phyloP scores from a whole-genome alignment of 768 basidiomycete species.

The Serendipita vermifera region DNA sequence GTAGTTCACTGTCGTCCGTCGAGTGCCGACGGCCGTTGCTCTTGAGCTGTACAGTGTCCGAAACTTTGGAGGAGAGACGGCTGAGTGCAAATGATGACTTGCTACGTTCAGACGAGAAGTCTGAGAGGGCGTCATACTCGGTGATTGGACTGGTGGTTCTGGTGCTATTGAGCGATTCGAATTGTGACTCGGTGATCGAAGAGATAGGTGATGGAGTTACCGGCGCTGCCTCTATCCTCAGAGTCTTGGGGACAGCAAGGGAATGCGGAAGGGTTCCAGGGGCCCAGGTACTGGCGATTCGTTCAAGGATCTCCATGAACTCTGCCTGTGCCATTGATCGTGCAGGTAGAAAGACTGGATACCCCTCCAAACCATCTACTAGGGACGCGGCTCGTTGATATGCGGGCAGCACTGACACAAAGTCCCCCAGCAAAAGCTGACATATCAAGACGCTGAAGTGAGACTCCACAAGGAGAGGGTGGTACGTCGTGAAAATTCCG shows the following conservation, averaged over 20 bases:
- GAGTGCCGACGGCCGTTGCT: too few relatives aligned
- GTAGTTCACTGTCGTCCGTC: too few relatives aligned
- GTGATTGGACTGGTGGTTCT: not conserved
- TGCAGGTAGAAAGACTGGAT: conserved; percentile 77
- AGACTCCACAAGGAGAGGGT: conserved; percentile 78
- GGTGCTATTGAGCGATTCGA: not conserved
- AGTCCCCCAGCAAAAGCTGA: conserved; percentile 65
- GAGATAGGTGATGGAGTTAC: not conserved
- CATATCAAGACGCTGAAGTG: conserved; percentile 70
- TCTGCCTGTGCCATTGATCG: conserved; percentile 84
- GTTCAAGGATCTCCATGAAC: conserved; percentile 72
- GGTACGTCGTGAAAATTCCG: conserved; percentile 74
- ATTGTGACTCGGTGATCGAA: not conserved
- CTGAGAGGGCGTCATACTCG: too few relatives aligned
- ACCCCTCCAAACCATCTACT: conserved; percentile 75
- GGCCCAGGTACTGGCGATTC: conserved; percentile 66
- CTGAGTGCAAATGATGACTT: too few relatives aligned
- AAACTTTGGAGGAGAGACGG: too few relatives aligned
- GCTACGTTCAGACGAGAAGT: too few relatives aligned
- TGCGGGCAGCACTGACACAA: conserved; percentile 43
- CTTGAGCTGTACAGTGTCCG: too few relatives aligned
- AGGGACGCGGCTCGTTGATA: conserved; percentile 55
- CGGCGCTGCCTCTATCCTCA: conserved; percentile 9
- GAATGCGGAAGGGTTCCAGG: conserved; percentile 31
- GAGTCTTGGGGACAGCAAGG: not conserved